Percentiles rank a stretch among this genome's conserved stretches.
phyloP scores from a whole-genome alignment of 2,329 filamentous ascomycete genomes.

The Daldinia sp. region DNA sequence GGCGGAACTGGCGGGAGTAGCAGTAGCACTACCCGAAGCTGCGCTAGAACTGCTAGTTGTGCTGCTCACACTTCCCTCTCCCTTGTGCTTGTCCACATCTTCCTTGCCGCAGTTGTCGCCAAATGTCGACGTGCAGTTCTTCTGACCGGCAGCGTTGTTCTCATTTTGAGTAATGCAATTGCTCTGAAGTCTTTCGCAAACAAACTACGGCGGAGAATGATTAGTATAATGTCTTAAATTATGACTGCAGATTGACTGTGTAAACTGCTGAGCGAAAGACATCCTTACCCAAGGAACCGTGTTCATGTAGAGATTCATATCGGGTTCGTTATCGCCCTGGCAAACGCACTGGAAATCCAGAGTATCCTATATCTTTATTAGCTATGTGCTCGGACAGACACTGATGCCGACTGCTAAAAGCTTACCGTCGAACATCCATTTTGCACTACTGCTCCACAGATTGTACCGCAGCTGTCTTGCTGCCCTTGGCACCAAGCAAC shows the following conservation, averaged over 20 bases:
- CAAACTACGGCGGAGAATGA: slow-evolving; percentile 50
- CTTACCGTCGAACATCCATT: slow-evolving; percentile 60
- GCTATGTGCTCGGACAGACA: background rate
- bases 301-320: slow-evolving; percentile 62
- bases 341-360: slow-evolving; percentile 61
- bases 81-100: slow-evolving; percentile 49
- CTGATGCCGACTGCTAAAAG: slow-evolving; percentile 4
- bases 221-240: slow-evolving; percentile 12
- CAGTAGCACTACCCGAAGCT: slow-evolving; percentile 38
- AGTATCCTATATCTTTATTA: slow-evolving; percentile 47
- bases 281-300: slow-evolving; percentile 53
- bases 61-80: slow-evolving; percentile 41
- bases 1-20: slow-evolving; percentile 37
- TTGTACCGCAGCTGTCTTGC: slow-evolving; percentile 57
- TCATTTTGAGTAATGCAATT: slow-evolving; percentile 57
- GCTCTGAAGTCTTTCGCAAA: slow-evolving; percentile 59
- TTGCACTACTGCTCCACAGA: slow-evolving; percentile 53
- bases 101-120: slow-evolving; percentile 57
- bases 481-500: slow-evolving; percentile 62
- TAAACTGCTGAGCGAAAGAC: background rate
- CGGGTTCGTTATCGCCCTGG: slow-evolving; percentile 58
- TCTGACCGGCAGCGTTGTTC: slow-evolving; percentile 54
- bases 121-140: slow-evolving; percentile 59
- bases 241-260: background rate
- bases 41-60: slow-evolving; percentile 45